These are phyloP conservation scores for Trifolium subterraneum DNA, from an alignment of 306 rosid genomes.

Conservation along the genomic window DNA sequence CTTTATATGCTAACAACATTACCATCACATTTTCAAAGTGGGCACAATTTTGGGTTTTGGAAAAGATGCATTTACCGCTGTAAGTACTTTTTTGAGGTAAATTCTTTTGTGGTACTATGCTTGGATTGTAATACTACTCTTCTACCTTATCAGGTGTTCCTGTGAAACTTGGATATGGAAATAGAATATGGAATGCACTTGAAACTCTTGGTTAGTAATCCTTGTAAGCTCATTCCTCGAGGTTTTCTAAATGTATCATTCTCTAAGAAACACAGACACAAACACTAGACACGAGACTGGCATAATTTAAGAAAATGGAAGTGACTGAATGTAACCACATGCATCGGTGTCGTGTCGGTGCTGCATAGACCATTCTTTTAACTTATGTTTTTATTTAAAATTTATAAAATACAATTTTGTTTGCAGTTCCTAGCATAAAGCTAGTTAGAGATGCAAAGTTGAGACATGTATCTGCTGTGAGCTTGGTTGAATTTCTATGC, in stretches of 20 bases:
- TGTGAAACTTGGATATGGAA: constrained; percentile 37
- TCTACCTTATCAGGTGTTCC: constrained; percentile 51
- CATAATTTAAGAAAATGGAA: not conserved
- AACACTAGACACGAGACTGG: not conserved
- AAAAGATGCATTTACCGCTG: constrained; percentile 53
- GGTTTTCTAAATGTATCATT: not conserved
- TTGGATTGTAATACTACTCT: constrained; percentile 33
- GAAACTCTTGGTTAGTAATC: constrained; percentile 43
- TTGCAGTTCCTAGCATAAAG: constrained; percentile 56
- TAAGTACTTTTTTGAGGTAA: constrained; percentile 21
- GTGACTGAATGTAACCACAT: not conserved
- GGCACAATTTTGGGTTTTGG: constrained; percentile 55
- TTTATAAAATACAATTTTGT: constrained; percentile 22
- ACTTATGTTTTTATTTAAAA: not conserved
- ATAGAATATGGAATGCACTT: constrained; percentile 40
- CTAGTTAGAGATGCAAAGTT: constrained; percentile 51
- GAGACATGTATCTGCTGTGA: constrained; percentile 49
- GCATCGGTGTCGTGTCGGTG: not conserved
- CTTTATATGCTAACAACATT: constrained; percentile 42
- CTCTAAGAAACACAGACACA: not conserved
- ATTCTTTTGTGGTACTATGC: constrained; percentile 1
- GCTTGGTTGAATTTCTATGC: constrained; percentile 50
- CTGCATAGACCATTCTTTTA: constrained; percentile 9
- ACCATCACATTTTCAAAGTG: constrained; percentile 65
- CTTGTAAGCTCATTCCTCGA: not conserved